Base-by-base conservation (phyloP, 2,329 filamentous ascomycete species). In the Pseudopithomyces maydicus region DNA sequence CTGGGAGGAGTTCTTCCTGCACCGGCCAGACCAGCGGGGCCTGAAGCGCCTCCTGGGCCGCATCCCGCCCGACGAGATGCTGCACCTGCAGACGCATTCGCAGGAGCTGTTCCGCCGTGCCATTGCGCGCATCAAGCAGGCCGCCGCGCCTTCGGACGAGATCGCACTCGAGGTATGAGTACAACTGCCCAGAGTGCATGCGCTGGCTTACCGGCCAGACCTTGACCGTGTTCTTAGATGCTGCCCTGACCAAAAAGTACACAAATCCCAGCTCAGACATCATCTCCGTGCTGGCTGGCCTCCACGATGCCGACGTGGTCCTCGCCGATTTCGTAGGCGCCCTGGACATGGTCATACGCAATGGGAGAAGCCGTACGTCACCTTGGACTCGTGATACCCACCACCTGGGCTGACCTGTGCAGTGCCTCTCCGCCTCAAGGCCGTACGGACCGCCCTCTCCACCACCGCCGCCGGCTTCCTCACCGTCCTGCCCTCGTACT, bases 181-280 rank as follows among this genome's bases (percentile, higher is more conserved):
- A 52, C 51, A 26, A n/a, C 20, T 22, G 15, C 20, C 36, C 22
- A 23, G 26, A 44, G 11, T 51, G 29, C 35, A 42, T 50, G 58
- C 66, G 58, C 62, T 78, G 70, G 81, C 80, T 79, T 73, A 80
- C 77, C 65, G 72, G 65, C 69, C 75, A 98, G 91, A 98, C 93
- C 58, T 84, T 98, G 71, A 92, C 90, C 75, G 88, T 90, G 46
- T 97, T 98, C 77, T 84, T 99, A 72, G 88, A 89, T 48, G 87
- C 88, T 53, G 84, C 96, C 17, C 82, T 98, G 59, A 85, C 86
- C 56, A 99, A 98, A 78, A 92, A 90, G 74, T 99, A 96, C 76
- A 92, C 91, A 22, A 97, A 97, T 69, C 91, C 93, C 6, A 97
- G 92, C 75, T 95, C 95, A 48, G 95, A 98, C 77, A 90, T 97